These are phyloP conservation scores for Alternaria sp. DNA, from an alignment of 2,329 filamentous ascomycete species.

Conservation along the genomic window DNA sequence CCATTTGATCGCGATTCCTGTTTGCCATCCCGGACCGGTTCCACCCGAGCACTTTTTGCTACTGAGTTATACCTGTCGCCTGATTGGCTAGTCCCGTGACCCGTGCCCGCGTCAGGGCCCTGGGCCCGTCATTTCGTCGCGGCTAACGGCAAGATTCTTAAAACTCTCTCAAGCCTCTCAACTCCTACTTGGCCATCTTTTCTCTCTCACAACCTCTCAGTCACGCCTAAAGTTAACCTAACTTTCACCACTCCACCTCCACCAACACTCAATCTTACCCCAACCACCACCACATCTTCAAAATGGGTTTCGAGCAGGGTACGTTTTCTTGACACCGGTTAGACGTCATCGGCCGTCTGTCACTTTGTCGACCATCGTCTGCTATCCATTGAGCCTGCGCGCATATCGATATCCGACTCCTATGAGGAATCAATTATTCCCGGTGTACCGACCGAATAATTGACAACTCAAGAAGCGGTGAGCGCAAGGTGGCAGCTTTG, in stretches of 20 bases:
- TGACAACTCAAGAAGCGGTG: conserved; percentile 16
- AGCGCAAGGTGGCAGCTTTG: conserved; percentile 30
- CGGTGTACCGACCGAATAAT: background rate
- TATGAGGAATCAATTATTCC: conserved; percentile 6
- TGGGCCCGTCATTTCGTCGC: conserved; percentile 19
- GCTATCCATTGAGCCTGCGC: conserved; percentile 35
- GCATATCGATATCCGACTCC: conserved; percentile 13
- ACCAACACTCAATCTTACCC: background rate
- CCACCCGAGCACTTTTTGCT: conserved; percentile 19
- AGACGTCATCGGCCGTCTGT: conserved; percentile 38
- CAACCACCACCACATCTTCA: conserved; percentile 27
- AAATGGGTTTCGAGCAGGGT: conserved; percentile 51
- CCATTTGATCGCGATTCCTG: conserved; percentile 3
- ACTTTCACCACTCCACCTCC: background rate
- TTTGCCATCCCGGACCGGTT: conserved; percentile 22
- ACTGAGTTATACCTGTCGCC: conserved; percentile 17
- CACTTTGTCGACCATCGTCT: conserved; percentile 24
- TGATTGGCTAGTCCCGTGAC: conserved; percentile 20
- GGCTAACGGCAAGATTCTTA: conserved; percentile 19
- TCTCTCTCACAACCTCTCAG: conserved; percentile 22
- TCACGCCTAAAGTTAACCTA: conserved; percentile 7
- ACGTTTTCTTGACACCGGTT: conserved; percentile 34
- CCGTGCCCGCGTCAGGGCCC: conserved; percentile 10
- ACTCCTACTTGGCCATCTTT: conserved; percentile 29
- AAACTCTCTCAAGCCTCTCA: conserved; percentile 25